Base-by-base conservation (phyloP, 2,329 filamentous ascomycete genomes). In the Periconia digitata region DNA sequence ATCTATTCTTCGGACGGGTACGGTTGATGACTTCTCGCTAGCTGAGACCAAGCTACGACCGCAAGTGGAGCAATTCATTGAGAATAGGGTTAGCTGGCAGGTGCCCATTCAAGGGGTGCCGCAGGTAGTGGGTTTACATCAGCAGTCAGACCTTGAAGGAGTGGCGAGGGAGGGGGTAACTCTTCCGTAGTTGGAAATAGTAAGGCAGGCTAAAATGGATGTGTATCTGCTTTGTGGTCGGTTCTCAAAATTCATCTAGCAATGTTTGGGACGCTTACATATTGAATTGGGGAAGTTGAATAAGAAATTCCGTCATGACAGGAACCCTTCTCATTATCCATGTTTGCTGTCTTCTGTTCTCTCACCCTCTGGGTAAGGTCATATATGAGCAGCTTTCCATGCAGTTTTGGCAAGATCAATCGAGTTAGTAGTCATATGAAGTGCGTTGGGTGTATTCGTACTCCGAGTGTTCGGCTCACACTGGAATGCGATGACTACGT, bases 21-120 rank as follows among this genome's bases (percentile, higher is more conserved):
- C 80, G 0, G 76, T 87, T 1, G 84, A 87, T 61, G 83, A 86
- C 66, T 83, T 83, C 43, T 64, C 60, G 42, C 58, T 86, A 43
- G 75, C 79, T 27, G 81, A 85, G 69, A 81, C 76, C 0, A 79
- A 76, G 58, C 63, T 86, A 53, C 79, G 70, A 59, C 83, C 84
- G 0, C 64, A 60, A 48, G 52, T 75, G 0, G 84, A 85, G 71
- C 70, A 75, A 39, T 86, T 77, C 61, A 67, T 68, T 0, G 76
- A 81, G 63, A 72, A 79, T 50, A 69, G 82, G 2, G 79, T 80
- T 2, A 57, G 41, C 10, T 85, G 82, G 82, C 27, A 32, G 27
- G n/a, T 15, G 27, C 27, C 27, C 10, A 32, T 32, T 32, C 12
- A 32, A 15, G 27, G 27, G 27, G 27, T 32, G 27, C 27, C 27